These are phyloP conservation scores for Aschersonia sp. DNA, from an alignment of 2,329 filamentous ascomycete species.

Conservation along the genomic window DNA sequence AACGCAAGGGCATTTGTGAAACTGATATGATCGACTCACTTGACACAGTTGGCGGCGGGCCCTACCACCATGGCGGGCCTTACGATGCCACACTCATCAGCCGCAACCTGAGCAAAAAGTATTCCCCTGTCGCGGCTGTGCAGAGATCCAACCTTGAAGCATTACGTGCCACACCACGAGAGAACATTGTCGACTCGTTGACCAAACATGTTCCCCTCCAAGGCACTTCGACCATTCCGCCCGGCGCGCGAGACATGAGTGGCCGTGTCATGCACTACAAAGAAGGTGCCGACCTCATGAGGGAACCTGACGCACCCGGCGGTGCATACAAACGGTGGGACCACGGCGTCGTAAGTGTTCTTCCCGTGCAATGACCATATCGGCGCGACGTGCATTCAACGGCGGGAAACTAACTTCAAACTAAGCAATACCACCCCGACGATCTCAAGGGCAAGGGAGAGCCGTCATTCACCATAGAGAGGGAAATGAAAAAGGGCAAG, in stretches of 20 bases:
- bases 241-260: constrained; percentile 51
- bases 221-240: constrained; percentile 63
- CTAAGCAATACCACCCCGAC: constrained; percentile 52
- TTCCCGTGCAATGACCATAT: background rate
- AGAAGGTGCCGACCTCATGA: constrained; percentile 78
- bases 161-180: constrained; percentile 62
- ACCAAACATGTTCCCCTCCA: constrained; percentile 63
- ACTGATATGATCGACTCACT: constrained; percentile 72
- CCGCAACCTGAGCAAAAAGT: constrained; percentile 48
- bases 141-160: constrained; percentile 59
- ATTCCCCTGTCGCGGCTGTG: constrained; percentile 66
- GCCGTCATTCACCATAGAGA: constrained; percentile 57
- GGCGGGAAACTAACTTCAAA: too few relatives aligned
- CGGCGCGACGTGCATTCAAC: too few relatives aligned
- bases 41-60: constrained; percentile 44
- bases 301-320: constrained; percentile 50
- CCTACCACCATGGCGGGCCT: constrained; percentile 82
- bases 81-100: constrained; percentile 71
- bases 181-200: constrained; percentile 64
- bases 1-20: constrained; percentile 48
- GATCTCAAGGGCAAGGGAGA: constrained; percentile 77
- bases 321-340: constrained; percentile 69
- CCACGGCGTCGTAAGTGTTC: constrained; percentile 42
- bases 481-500: constrained; percentile 45
- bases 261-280: constrained; percentile 64